A percentile compares a stretch with the other conserved stretches of the same genome.
Evolutionary conservation across 306 rosid species (phyloP).

Genomic region (Nissolia schottii): DNA sequence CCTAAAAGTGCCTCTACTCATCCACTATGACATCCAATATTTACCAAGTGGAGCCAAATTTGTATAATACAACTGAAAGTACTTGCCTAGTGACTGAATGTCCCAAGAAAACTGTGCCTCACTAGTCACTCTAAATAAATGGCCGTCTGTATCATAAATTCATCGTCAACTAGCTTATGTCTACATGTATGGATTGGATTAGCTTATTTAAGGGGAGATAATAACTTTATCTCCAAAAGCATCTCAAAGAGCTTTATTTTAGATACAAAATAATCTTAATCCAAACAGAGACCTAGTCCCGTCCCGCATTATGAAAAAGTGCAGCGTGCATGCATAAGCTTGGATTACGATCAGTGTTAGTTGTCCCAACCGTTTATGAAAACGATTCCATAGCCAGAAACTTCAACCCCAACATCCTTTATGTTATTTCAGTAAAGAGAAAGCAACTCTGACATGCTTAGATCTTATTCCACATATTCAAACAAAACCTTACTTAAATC

Average conservation of each 20-base stretch:
- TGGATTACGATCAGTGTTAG: not conserved
- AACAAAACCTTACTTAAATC: not conserved
- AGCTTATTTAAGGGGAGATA: no score
- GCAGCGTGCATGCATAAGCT: not conserved
- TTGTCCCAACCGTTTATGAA: not conserved
- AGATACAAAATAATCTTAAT: not conserved
- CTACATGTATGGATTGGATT: no score
- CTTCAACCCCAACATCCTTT: not conserved
- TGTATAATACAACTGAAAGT: not conserved
- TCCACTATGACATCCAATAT: no score
- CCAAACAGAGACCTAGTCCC: not conserved
- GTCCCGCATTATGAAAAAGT: no score
- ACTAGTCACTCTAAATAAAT: not conserved
- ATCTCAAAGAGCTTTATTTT: no score
- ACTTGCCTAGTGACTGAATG: not conserved
- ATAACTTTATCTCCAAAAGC: no score
- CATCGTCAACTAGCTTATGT: not conserved
- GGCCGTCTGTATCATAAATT: not conserved
- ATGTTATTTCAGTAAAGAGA: not conserved
- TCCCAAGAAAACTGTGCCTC: no score
- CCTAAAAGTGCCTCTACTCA: slow-evolving; percentile 5
- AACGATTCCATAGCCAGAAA: not conserved
- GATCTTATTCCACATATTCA: slow-evolving; percentile 9
- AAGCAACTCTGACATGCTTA: not conserved
- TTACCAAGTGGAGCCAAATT: not conserved